Evolutionary conservation across 805 yeast genomes (phyloP), one percentile per base, ranked within the genome.

Genomic region (Starmera quercuum): DNA sequence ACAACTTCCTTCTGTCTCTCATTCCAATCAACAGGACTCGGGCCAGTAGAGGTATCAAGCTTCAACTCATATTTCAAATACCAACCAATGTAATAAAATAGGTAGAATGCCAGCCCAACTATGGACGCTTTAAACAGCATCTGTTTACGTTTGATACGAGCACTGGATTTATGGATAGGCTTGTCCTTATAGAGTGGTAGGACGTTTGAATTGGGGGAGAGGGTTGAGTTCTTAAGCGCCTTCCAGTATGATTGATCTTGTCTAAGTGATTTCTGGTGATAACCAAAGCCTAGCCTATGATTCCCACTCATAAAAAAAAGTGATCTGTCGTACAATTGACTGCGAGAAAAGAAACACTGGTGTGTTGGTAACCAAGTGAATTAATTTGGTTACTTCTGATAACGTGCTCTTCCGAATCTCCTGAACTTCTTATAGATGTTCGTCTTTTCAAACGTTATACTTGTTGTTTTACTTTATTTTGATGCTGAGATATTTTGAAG

Each of bases 131-230:
- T 66, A 26, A 66, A 47, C 9, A 72, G 32, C 72, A 70, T 64
- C 36, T 45, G 49, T 20, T 48, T 49, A 26, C 48, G 51, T 13
- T 41, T 36, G 10, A 46, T 35, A 20, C 36, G 12, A 25, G 14
- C 30, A 19, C 32, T 15, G 19, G 38, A 56, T 31, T 33, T 21
- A 29, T 46, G 49, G 19, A 53, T 29, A 20, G 75, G 75, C 41
- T 73, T 75, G 38, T 73, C 77, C 43, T 73, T 73, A 45, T 73
- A 73, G 23, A 67, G 47, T 3, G 79, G 78, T 35, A 73, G 43
- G 9, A 23, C 15, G 8, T 31, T 17, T 20, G 37, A n/a, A 23
- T 26, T 13, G 17, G 14, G 4, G 14, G 37, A 30, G 21, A 41
- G 33, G 2, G 37, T 12, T 10, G 30, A 26, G 32, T 38, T 36